Evolutionary conservation across 495 filamentous ascomycete genomes (phyloP).

Genomic region (Platismatia glauca): DNA sequence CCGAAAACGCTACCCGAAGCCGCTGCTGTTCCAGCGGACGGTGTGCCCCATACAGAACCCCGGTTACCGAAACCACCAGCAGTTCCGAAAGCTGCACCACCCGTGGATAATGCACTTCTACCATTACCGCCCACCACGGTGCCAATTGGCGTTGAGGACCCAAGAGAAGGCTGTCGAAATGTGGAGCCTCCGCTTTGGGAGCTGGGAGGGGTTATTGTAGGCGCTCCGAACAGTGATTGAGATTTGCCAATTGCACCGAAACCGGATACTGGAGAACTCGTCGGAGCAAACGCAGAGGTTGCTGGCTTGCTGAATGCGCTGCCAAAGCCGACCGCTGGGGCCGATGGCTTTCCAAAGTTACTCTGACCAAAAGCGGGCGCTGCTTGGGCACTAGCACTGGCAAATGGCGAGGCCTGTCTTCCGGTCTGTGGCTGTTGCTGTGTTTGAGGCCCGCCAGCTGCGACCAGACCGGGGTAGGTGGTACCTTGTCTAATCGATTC

Average conservation of each 20-base stretch:
- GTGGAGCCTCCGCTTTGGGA: slow-evolving; percentile 24
- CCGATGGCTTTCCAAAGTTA: slow-evolving; percentile 25
- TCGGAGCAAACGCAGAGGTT: slow-evolving; percentile 13
- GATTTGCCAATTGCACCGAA: slow-evolving; percentile 27
- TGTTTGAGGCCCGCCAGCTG: slow-evolving; percentile 33
- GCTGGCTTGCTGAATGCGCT: slow-evolving; percentile 10
- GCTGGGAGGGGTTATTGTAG: slow-evolving; percentile 3
- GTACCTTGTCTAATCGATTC: slow-evolving; percentile 69
- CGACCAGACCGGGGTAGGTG: slow-evolving; percentile 60
- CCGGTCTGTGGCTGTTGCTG: slow-evolving; percentile 27
- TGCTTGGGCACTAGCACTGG: slow-evolving; percentile 24
- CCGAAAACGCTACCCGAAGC: slow-evolving; percentile 27
- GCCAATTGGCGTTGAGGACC: slow-evolving; percentile 35
- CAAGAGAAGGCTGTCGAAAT: slow-evolving; percentile 43
- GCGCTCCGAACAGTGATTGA: slow-evolving; percentile 26
- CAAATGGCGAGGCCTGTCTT: slow-evolving; percentile 26
- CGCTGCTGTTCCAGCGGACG: slow-evolving; percentile 21
- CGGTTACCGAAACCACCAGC: slow-evolving; percentile 32
- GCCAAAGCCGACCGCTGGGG: slow-evolving; percentile 33
- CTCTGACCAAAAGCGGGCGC: slow-evolving; percentile 25
- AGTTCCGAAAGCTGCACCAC: slow-evolving; percentile 45
- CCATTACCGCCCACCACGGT: neutral
- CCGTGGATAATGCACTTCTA: slow-evolving; percentile 8
- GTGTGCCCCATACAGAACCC: slow-evolving; percentile 35
- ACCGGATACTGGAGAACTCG: slow-evolving; percentile 15